Evolutionary conservation across 768 basidiomycete genomes (phyloP), one percentile per base, ranked within the genome.

Genomic region (Lactarius tabidus): DNA sequence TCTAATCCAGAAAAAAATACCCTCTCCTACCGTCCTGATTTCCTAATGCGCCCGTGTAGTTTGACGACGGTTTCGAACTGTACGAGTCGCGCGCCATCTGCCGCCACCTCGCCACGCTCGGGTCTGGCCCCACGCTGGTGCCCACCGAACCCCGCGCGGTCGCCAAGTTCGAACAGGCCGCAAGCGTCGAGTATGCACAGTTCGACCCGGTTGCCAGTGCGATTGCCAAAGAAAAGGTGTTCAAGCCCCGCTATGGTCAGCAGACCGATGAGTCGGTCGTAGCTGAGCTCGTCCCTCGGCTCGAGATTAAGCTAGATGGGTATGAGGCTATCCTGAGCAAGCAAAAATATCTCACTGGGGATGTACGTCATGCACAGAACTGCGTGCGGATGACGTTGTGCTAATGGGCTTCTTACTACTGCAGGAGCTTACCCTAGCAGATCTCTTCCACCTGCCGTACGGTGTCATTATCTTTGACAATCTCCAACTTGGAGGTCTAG

Each of bases 121-220:
- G 74, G 39, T 70, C 72, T 1, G 66, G 67, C 38, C 69, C 72
- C 54, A 58, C 64, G 33, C 70, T 70, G 31, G 59, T 71, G 0
- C 62, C 71, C 3, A 59, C 56, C 2, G 71, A 76, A 31, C 66
- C 69, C 45, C 70, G 64, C 61, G 70, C 67, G 0, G 61, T 55
- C 28, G 73, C 71, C 2, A 68, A 69, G n/a, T 71, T 73, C 43
- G 72, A 73, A 53, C 70, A 73, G 59, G 77, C 74, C 2, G 68
- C 66, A 23, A 72, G 71, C 23, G 57, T 75, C 41, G 77, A 78
- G 61, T 59, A 48, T 36, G 1, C 43, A 14, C 43, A 65, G 0
- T 67, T 67, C 7, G 51, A 67, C 15, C 53, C 62, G 26, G 3
- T 31, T 23, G 63, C 26, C 6, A 17, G 14, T 4, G 31, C 4